Conservation (phyloP, 306 rosid species). For the Vigna radiata region DNA sequence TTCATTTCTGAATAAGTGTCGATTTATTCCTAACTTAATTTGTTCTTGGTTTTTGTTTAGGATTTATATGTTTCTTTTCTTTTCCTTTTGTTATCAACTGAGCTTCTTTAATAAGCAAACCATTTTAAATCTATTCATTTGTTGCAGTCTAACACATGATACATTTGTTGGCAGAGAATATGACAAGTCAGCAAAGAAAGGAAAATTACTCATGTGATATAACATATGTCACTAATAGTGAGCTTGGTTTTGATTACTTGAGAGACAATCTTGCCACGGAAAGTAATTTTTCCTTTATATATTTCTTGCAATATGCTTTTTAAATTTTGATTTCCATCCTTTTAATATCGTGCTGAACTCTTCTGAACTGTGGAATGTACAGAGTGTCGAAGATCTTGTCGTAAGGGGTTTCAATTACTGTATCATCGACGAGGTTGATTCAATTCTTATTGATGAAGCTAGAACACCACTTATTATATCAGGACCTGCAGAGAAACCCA, state of each 20-base stretch:
- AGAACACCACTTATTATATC: slow-evolving; percentile 98
- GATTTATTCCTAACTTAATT: slow-evolving; percentile 2
- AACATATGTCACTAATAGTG: slow-evolving; percentile 95
- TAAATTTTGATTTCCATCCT: slow-evolving; percentile 31
- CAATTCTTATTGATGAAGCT: slow-evolving; percentile 98
- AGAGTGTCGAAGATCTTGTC: slow-evolving; percentile 97
- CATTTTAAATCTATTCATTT: slow-evolving; percentile 3
- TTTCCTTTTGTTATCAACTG: not conserved
- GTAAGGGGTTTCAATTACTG: slow-evolving; percentile 88
- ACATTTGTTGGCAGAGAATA: slow-evolving; percentile 79
- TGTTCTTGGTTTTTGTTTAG: slow-evolving; percentile 24
- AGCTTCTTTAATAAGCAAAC: slow-evolving; percentile 24
- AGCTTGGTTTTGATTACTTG: slow-evolving; percentile 97
- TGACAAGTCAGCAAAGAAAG: slow-evolving; percentile 93
- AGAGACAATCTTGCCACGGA: slow-evolving; percentile 99
- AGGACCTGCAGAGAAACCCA: slow-evolving; percentile 95
- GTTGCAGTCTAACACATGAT: slow-evolving; percentile 41
- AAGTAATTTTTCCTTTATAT: slow-evolving; percentile 80
- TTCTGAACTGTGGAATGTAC: slow-evolving; percentile 53
- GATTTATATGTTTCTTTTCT: not conserved
- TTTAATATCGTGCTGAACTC: slow-evolving; percentile 43
- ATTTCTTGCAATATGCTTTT: slow-evolving; percentile 40
- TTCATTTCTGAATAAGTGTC: slow-evolving; percentile 8
- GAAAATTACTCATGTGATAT: slow-evolving; percentile 92
- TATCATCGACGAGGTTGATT: slow-evolving; percentile 97